Evolutionary conservation across 768 basidiomycete genomes (phyloP).

Genomic region (Cyathus striatus): DNA sequence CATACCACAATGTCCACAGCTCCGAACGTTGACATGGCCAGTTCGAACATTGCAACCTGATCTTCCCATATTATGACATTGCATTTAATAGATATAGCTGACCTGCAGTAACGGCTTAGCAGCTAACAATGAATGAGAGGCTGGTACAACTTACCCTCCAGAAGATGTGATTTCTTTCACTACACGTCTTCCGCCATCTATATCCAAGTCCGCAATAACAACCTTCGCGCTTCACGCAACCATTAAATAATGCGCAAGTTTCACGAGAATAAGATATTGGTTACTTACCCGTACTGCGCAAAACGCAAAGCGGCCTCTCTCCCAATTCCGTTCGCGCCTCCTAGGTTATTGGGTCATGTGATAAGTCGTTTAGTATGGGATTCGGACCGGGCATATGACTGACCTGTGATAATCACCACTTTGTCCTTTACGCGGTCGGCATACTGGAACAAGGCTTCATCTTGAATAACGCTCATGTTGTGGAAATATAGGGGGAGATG

Average conservation of each 20-base stretch:
- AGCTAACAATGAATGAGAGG: neutral
- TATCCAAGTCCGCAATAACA: slow-evolving; percentile 49
- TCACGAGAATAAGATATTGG: too few relatives aligned
- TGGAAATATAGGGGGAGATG: neutral
- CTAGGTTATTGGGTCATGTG: slow-evolving; percentile 14
- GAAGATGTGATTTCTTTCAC: slow-evolving; percentile 31
- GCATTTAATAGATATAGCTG: slow-evolving; percentile 36
- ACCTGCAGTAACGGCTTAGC: slow-evolving; percentile 20
- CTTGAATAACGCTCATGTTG: slow-evolving; percentile 39
- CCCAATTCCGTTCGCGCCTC: slow-evolving; percentile 51
- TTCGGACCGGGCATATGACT: slow-evolving; percentile 1
- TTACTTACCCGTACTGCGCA: slow-evolving; percentile 44
- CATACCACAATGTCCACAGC: slow-evolving; percentile 51
- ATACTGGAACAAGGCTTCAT: slow-evolving; percentile 39
- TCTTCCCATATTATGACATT: slow-evolving; percentile 53
- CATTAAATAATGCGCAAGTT: too few relatives aligned
- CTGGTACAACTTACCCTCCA: slow-evolving; percentile 34
- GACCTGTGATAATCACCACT: slow-evolving; percentile 51
- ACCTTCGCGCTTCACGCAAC: slow-evolving; percentile 43
- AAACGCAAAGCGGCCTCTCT: slow-evolving; percentile 45
- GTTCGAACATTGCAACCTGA: slow-evolving; percentile 45
- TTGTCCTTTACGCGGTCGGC: slow-evolving; percentile 36
- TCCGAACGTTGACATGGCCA: slow-evolving; percentile 39
- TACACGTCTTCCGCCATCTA: slow-evolving; percentile 30
- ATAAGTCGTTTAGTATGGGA: neutral